A percentile compares a stretch with the other conserved stretches of the same genome.
Conservation (phyloP, 2,329 filamentous ascomycete species). For the Bipolaris cookei region DNA sequence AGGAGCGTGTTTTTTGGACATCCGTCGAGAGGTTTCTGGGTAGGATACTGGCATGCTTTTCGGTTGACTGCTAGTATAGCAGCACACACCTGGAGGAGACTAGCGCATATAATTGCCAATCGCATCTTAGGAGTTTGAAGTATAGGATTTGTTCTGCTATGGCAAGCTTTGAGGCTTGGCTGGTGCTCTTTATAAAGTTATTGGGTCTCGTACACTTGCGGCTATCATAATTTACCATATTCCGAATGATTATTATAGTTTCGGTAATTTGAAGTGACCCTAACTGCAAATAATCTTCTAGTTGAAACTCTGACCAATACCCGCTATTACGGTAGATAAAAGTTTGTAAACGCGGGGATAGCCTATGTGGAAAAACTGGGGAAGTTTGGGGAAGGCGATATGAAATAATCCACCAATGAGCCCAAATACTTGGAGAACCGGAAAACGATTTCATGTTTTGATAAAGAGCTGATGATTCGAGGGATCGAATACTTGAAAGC, state of each 20-base stretch:
- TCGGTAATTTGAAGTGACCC: background rate
- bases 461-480: background rate
- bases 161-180: conserved; percentile 1
- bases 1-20: conserved; percentile 47
- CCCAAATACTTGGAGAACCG: background rate
- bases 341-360: conserved; percentile 22
- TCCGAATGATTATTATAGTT: background rate
- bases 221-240: background rate
- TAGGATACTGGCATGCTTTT: conserved; percentile 48
- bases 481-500: background rate
- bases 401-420: conserved; percentile 32
- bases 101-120: conserved; percentile 7
- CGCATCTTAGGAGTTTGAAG: conserved; percentile 18
- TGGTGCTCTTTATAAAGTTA: background rate
- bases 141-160: background rate
- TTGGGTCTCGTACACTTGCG: background rate
- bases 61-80: conserved; percentile 27
- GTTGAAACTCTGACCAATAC: conserved; percentile 1
- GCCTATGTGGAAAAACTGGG: conserved; percentile 11
- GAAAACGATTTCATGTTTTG: background rate
- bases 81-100: conserved; percentile 23
- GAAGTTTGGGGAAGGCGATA: conserved; percentile 23
- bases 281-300: conserved; percentile 1
- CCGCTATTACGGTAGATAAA: conserved; percentile 7
- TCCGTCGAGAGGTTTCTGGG: conserved; percentile 46